Base-by-base conservation (phyloP, 371 early-diverging fungal genomes). In the Saksenaea vasiformis region DNA sequence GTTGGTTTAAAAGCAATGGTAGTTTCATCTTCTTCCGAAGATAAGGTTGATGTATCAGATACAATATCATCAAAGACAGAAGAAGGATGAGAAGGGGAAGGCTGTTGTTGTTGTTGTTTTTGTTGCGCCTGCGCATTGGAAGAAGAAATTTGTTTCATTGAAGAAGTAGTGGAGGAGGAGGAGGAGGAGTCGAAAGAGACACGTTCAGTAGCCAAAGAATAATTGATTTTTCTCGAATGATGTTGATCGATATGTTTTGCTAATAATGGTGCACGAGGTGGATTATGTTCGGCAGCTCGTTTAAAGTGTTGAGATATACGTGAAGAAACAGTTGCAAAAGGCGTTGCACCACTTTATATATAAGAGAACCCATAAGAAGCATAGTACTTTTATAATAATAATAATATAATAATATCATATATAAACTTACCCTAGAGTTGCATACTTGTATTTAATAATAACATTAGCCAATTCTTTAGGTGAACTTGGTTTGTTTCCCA, bases 241-340 rank as follows among this genome's bases (percentile, higher is more conserved):
- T 85, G 74, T 65, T 87, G 87, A 67, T 92, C 91, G 17, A 90
- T 82, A 51, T 87, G 88, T 54, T 86, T 87, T 8, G 91, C 90
- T 1, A 92, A 72, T 22, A 91, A 69, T 24, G 91, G 90, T 11
- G 88, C 81, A 36, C 92, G 82, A 5, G 92, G 92, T n/a, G 91
- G 91, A 38, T 85, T 84, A 68, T 89, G 90, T 61, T 89, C 88
- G 10, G 86, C 82, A 19, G 87, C 88, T 41, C 92, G 84, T 69
- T 91, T 91, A 64, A 91, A 93, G 67, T 93, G 93, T 67, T 92
- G 92, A 8, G 92, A 92, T 64, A 93, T 93, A 35, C 93, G 86
- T 26, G 93, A 93, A 8, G 92, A 92, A 15, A 93, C 92, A 7
- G 93, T 93, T 5, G 92, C 93, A 77, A 90, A 91, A 8, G 93